A percentile compares a stretch with the other conserved stretches of the same genome.
Evolutionary conservation across 148 eudicot species (phyloP).

Genomic region (Hydrangea macrophylla): DNA sequence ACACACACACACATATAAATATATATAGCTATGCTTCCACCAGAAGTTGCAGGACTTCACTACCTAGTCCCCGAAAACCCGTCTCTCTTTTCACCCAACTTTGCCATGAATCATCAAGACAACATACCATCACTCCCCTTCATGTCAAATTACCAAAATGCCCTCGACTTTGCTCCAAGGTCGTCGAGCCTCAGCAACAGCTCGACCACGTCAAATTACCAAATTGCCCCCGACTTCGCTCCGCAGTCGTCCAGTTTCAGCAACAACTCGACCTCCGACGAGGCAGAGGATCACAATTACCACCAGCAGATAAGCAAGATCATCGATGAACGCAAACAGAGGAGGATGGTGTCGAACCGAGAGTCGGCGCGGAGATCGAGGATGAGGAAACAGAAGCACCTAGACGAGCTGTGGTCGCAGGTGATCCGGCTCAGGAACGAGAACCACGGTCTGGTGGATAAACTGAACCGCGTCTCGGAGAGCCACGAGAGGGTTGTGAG

Average conservation of each 20-base stretch:
- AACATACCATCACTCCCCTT: constrained; percentile 19
- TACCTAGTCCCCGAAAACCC: constrained; percentile 26
- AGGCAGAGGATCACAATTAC: constrained; percentile 45
- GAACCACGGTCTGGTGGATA: constrained; percentile 51
- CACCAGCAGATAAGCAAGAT: constrained; percentile 27
- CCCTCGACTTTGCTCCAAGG: too few species aligned
- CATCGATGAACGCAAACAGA: constrained; percentile 67
- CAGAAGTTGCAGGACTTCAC: constrained; percentile 33
- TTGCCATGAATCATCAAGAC: constrained; percentile 26
- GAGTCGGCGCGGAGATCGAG: constrained; percentile 90
- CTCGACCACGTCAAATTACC: too few species aligned
- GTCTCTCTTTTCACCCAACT: constrained; percentile 26
- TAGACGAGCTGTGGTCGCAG: constrained; percentile 72
- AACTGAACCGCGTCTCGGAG: constrained; percentile 42
- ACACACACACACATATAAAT: constrained; percentile 1
- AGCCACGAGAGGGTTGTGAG: constrained; percentile 44
- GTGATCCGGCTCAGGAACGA: constrained; percentile 57
- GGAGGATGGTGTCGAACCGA: constrained; percentile 81
- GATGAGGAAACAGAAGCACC: constrained; percentile 82
- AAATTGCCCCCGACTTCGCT: constrained; percentile 24
- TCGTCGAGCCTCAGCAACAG: too few species aligned
- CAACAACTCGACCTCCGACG: constrained; percentile 61
- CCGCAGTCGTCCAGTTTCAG: too few species aligned
- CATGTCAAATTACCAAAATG: constrained; percentile 20
- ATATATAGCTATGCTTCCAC: constrained; percentile 38